phyloP scores from a whole-genome alignment of 2,329 filamentous ascomycete genomes.

The Coniella lustricola region DNA sequence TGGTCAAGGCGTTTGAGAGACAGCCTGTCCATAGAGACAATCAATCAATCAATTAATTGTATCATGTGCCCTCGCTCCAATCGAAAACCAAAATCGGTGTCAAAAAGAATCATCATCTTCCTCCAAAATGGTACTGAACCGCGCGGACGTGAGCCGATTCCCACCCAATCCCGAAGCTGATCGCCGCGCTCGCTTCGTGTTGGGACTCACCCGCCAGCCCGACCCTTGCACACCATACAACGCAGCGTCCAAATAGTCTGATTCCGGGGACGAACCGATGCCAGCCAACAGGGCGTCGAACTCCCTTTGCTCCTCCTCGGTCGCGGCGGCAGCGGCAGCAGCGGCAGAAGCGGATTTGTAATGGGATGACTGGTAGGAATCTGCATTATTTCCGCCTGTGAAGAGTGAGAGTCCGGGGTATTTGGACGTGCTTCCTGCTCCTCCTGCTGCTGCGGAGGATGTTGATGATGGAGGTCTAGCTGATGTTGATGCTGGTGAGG shows the following conservation, averaged over 20 bases:
- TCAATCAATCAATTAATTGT: too few relatives aligned
- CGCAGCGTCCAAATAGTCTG: conserved; percentile 3
- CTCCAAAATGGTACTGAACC: conserved; percentile 53
- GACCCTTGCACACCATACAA: not conserved
- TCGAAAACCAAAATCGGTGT: not conserved
- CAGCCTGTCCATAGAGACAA: too few relatives aligned
- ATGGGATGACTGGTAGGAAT: conserved; percentile 3
- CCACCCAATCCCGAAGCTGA: conserved; percentile 16
- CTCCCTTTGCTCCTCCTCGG: conserved; percentile 4
- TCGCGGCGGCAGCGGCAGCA: conserved; percentile 1
- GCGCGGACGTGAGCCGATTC: conserved; percentile 27
- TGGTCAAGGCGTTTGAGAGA: too few relatives aligned
- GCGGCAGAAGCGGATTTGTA: too few relatives aligned
- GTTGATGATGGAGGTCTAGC: too few relatives aligned
- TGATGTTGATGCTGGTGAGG: too few relatives aligned
- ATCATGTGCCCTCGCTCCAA: too few relatives aligned
- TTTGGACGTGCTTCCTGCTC: not conserved
- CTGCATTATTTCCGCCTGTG: not conserved
- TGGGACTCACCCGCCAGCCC: conserved; percentile 17
- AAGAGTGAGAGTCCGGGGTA: too few relatives aligned
- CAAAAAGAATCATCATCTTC: conserved; percentile 54
- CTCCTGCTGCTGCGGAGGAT: too few relatives aligned
- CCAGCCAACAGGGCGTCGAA: conserved; percentile 11
- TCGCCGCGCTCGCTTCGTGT: conserved; percentile 31
- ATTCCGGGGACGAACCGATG: conserved; percentile 9